Evolutionary conservation across 2,329 filamentous ascomycete species (phyloP).

Genomic region (Penicillium decumbens): DNA sequence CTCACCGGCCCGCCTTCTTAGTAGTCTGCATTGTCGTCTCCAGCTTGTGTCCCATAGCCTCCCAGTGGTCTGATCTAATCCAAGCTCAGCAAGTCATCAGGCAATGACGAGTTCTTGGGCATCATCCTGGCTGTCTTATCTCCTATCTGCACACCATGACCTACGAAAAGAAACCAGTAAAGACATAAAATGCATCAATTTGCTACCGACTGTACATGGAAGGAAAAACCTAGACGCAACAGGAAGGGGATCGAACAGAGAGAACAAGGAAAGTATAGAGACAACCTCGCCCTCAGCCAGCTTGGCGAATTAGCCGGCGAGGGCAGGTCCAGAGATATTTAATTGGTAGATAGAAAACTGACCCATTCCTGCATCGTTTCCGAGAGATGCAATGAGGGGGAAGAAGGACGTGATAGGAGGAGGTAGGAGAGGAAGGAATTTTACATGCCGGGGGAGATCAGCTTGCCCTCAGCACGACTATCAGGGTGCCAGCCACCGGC

Average conservation of each 20-base stretch:
- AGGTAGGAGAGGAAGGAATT: conserved; percentile 30
- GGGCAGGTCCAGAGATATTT: conserved; percentile 18
- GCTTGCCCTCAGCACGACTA: conserved; percentile 69
- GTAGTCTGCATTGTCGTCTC: no score
- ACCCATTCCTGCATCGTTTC: conserved; percentile 20
- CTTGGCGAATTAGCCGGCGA: conserved; percentile 13
- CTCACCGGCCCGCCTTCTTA: no score
- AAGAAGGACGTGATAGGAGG: conserved; percentile 5
- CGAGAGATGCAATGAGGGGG: conserved; percentile 8
- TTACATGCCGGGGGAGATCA: conserved; percentile 89
- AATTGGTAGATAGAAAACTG: conserved; percentile 9
- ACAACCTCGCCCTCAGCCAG: conserved; percentile 16
- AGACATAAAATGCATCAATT: conserved; percentile 28
- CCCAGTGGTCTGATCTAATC: neutral
- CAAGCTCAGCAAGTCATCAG: neutral
- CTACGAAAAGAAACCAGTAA: conserved; percentile 3
- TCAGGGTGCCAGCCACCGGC: conserved; percentile 85
- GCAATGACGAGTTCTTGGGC: neutral
- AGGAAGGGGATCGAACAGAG: conserved; percentile 24
- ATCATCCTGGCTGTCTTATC: conserved; percentile 9
- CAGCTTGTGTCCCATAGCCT: neutral
- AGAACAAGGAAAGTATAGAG: conserved; percentile 21
- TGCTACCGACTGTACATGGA: conserved; percentile 29
- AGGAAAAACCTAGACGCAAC: conserved; percentile 25
- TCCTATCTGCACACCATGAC: no score